phyloP scores from a whole-genome alignment of 331 rosid genomes.

The Pyrus hybrid region DNA sequence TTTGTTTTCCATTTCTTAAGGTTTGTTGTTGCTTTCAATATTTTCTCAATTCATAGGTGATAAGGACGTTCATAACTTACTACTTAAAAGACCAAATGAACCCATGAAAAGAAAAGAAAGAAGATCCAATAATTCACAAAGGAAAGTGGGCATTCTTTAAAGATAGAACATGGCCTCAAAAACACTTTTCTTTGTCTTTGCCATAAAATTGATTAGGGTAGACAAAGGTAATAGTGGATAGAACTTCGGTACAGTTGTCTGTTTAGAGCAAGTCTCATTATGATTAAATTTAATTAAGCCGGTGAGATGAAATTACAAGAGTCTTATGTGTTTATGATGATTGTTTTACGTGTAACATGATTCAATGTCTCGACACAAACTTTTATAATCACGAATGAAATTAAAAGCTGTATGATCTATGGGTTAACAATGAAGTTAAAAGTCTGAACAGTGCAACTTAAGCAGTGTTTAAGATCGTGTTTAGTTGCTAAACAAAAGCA shows the following conservation, averaged over 20 bases:
- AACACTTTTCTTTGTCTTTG: background rate
- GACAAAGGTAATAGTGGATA: background rate
- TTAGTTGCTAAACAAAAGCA: no score
- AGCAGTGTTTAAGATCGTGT: no score
- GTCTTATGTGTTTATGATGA: no score
- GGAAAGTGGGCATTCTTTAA: background rate
- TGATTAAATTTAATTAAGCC: rapidly evolving
- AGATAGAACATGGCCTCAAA: background rate
- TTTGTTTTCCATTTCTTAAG: background rate
- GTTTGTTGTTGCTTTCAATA: background rate
- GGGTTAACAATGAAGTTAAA: no score
- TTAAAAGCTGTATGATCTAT: no score
- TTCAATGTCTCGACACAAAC: no score
- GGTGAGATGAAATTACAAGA: no score
- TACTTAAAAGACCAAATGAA: background rate
- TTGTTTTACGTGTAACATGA: no score
- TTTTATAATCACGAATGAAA: no score
- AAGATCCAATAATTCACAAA: background rate
- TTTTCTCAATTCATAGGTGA: background rate
- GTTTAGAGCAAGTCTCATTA: background rate
- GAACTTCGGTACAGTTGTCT: background rate
- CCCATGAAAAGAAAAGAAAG: background rate
- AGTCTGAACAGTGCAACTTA: no score
- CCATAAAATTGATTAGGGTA: background rate
- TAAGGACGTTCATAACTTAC: background rate